These are phyloP conservation scores for Ceratocystis cacaofunesta DNA, from an alignment of 2,329 filamentous ascomycete species.

Conservation along the genomic window DNA sequence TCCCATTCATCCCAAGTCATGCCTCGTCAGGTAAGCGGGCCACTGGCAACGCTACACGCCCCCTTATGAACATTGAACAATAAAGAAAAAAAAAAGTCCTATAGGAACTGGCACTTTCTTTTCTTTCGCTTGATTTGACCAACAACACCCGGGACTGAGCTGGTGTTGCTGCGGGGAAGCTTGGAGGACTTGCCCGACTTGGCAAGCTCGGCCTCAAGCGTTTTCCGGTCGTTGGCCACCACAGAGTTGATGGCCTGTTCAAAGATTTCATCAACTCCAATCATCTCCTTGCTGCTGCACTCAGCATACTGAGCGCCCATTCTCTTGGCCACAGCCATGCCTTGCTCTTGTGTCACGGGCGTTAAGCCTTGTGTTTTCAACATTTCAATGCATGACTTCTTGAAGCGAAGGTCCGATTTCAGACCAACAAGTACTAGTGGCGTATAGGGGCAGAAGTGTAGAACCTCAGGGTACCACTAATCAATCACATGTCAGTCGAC, in stretches of 20 bases:
- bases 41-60: not conserved
- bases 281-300: constrained; percentile 96
- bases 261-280: constrained; percentile 92
- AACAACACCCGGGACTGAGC: constrained; percentile 25
- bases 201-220: constrained; percentile 36
- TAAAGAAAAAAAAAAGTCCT: constrained; percentile 22
- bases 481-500: not conserved
- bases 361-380: constrained; percentile 96
- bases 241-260: constrained; percentile 80
- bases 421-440: constrained; percentile 90
- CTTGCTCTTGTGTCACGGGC: constrained; percentile 84
- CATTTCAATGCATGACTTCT: constrained; percentile 94
- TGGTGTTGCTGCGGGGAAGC: constrained; percentile 24
- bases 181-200: constrained; percentile 26
- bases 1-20: constrained; percentile 2
- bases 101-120: constrained; percentile 69
- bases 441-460: constrained; percentile 96
- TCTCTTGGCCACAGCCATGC: constrained; percentile 70
- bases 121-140: constrained; percentile 58
- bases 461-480: constrained; percentile 97
- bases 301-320: constrained; percentile 96
- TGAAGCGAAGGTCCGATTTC: constrained; percentile 90
- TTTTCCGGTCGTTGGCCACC: constrained; percentile 63
- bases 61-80: constrained; percentile 9
- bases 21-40: constrained; percentile 5